A percentile compares a stretch with the other conserved stretches of the same genome.
These are phyloP conservation scores for Oryza meyeriana DNA, from an alignment of 176 grass and related monocot species.

Conservation along the genomic window DNA sequence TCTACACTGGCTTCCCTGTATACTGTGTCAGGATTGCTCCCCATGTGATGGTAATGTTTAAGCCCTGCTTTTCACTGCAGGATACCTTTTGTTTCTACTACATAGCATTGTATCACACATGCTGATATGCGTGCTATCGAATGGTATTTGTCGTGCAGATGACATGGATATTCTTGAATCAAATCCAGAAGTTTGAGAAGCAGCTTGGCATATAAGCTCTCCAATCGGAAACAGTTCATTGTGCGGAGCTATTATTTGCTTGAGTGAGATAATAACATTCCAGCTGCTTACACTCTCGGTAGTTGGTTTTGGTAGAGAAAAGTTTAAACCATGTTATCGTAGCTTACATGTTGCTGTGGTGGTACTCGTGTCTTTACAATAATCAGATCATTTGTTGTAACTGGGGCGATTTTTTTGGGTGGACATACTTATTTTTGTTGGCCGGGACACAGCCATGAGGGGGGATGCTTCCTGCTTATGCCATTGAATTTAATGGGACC, in stretches of 20 bases:
- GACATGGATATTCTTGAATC: constrained; percentile 99
- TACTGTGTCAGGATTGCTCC: constrained; percentile 97
- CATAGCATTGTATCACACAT: neutral
- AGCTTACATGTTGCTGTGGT: constrained; percentile 33
- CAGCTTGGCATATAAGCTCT: constrained; percentile 54
- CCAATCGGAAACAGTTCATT: neutral
- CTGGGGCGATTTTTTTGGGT: constrained; percentile 36
- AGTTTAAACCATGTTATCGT: constrained; percentile 29
- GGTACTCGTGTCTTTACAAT: constrained; percentile 36
- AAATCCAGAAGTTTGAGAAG: constrained; percentile 92
- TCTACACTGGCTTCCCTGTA: constrained; percentile 99
- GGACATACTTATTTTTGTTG: constrained; percentile 17
- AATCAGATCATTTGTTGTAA: constrained; percentile 43
- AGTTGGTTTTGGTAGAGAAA: constrained; percentile 54
- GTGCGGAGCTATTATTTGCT: neutral
- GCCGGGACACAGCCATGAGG: constrained; percentile 13
- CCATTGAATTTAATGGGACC: constrained; percentile 28
- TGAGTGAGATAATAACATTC: constrained; percentile 35
- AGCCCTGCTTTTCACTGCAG: neutral
- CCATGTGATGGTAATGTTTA: constrained; percentile 84
- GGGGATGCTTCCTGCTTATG: constrained; percentile 8
- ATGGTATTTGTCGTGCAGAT: constrained; percentile 55
- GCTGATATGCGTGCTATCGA: constrained; percentile 21
- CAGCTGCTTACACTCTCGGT: constrained; percentile 39
- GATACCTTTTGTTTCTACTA: neutral